A percentile compares a stretch with the other conserved stretches of the same genome.
Conservation (phyloP, 164 flowering plant species). For the Euptelea pleiosperma region DNA sequence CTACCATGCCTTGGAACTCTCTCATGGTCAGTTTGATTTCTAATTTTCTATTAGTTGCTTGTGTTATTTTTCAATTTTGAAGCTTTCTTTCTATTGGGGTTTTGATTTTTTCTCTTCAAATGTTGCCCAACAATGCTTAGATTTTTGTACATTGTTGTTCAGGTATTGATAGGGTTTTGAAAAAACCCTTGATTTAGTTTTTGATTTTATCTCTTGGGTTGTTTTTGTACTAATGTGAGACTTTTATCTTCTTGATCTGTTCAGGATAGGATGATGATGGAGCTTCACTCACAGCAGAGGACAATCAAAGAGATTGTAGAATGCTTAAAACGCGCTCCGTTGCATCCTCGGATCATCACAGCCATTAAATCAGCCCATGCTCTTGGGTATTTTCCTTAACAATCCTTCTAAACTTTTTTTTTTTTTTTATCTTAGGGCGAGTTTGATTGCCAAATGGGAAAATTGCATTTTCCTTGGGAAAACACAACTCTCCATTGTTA, state of each 20-base stretch:
- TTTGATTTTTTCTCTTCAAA: no score
- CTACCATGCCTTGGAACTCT: constrained; percentile 79
- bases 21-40: constrained; percentile 47
- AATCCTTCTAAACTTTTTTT: no score
- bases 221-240: background rate
- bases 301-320: constrained; percentile 54
- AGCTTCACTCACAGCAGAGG: constrained; percentile 56
- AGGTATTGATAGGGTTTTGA: no score
- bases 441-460: no score
- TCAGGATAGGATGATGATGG: constrained; percentile 68
- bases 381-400: constrained; percentile 53
- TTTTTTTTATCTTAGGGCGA: no score
- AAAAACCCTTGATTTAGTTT: no score
- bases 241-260: constrained; percentile 2
- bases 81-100: no score
- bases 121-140: no score
- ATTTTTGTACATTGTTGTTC: no score
- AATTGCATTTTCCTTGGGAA: no score
- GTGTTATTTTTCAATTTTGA: background rate
- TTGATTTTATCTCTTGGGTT: no score
- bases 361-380: constrained; percentile 61
- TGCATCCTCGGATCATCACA: constrained; percentile 46
- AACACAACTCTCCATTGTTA: no score
- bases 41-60: background rate
- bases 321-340: constrained; percentile 44